These are phyloP conservation scores for Cyclocybe cylindracea DNA, from an alignment of 768 basidiomycete species.

Conservation along the genomic window DNA sequence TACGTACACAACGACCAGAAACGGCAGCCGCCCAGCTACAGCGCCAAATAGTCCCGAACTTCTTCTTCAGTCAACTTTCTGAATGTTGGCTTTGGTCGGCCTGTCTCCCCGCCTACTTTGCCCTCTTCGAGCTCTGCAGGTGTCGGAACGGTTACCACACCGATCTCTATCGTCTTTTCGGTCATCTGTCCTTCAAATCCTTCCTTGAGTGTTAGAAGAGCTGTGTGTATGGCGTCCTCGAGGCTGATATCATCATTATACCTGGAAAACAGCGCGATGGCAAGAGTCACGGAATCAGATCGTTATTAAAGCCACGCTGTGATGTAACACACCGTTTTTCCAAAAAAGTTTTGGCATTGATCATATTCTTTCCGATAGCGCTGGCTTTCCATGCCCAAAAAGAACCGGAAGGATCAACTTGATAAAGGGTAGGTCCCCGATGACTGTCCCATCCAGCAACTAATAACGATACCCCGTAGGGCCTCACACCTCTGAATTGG, in stretches of 20 bases:
- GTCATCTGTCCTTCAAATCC: constrained; percentile 99
- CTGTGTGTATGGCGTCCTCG: constrained; percentile 99
- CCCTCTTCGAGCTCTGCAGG: constrained; percentile 66
- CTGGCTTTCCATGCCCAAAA: constrained; percentile 99
- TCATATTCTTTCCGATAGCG: constrained; percentile 99
- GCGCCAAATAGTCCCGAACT: constrained; percentile 91
- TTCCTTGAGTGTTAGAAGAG: constrained; percentile 95
- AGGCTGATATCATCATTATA: constrained; percentile 99
- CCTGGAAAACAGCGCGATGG: constrained; percentile 42
- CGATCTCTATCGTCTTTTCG: constrained; percentile 99
- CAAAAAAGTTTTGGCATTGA: constrained; percentile 98
- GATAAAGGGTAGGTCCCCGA: constrained; percentile 96
- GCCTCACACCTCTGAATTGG: constrained; percentile 85
- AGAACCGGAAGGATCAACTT: constrained; percentile 98
- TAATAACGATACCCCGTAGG: constrained; percentile 96
- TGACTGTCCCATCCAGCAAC: constrained; percentile 96
- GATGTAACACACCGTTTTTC: constrained; percentile 80
- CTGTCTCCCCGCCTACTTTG: constrained; percentile 67
- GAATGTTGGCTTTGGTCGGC: constrained; percentile 84
- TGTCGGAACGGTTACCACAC: constrained; percentile 90
- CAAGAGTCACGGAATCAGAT: constrained; percentile 12
- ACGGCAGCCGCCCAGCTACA: constrained; percentile 45
- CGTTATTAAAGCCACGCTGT: constrained; percentile 14
- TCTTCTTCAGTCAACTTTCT: constrained; percentile 96
- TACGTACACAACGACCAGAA: constrained; percentile 19